Conservation (phyloP, 23 red algal species). For the Agarophyton chilense region DNA sequence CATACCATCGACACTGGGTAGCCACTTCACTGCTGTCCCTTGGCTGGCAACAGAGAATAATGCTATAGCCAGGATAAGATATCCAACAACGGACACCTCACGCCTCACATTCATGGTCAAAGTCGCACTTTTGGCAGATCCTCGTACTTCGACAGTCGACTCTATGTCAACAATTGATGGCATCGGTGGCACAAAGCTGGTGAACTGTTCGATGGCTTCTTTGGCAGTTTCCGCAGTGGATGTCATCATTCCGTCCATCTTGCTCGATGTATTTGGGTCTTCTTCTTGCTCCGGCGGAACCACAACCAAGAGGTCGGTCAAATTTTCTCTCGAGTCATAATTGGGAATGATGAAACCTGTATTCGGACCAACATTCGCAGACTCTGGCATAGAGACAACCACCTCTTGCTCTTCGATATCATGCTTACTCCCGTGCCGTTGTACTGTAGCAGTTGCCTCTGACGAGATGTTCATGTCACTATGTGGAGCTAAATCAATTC, state of each 20-base stretch:
- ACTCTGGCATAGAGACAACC: not conserved
- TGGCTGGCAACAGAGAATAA: constrained; percentile 50
- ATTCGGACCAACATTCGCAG: not conserved
- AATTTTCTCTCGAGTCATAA: constrained; percentile 32
- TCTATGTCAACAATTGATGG: constrained; percentile 10
- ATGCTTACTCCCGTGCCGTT: constrained; percentile 20
- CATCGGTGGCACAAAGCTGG: constrained; percentile 30
- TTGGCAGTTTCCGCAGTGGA: not conserved
- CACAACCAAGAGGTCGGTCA: constrained; percentile 7
- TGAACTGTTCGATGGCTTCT: constrained; percentile 3
- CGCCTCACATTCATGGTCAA: constrained; percentile 49
- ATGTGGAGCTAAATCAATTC: constrained; percentile 3
- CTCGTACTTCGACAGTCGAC: constrained; percentile 2
- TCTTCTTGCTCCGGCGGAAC: constrained; percentile 28
- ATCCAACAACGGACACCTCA: constrained; percentile 29
- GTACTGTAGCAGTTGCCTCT: not conserved
- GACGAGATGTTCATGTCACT: not conserved
- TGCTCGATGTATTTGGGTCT: not conserved
- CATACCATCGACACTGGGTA: constrained; percentile 52
- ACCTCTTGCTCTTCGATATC: constrained; percentile 30
- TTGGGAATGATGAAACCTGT: constrained; percentile 17
- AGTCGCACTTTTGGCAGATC: constrained; percentile 28
- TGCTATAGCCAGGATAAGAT: constrained; percentile 53
- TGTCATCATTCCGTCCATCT: not conserved
- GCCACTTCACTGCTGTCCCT: constrained; percentile 54